A percentile compares a stretch with the other conserved stretches of the same genome.
These are phyloP conservation scores for Curvularia lunata DNA, from an alignment of 2,329 filamentous ascomycete genomes.

Conservation along the genomic window DNA sequence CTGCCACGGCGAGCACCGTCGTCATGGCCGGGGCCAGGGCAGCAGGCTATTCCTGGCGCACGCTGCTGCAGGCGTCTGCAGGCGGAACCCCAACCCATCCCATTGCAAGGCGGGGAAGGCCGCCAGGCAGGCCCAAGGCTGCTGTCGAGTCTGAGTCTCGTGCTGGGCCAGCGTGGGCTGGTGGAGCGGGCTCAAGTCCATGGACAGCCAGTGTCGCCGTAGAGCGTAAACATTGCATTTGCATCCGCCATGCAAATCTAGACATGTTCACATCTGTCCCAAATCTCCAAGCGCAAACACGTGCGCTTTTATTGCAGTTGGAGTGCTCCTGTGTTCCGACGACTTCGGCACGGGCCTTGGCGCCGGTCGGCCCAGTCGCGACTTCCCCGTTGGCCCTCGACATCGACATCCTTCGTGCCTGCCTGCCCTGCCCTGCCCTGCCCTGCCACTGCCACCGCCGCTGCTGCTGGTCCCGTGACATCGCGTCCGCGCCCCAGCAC, in stretches of 20 bases:
- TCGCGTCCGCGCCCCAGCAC: neutral
- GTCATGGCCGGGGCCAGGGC: conserved; percentile 1
- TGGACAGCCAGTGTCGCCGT: too few relatives aligned
- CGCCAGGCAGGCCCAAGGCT: neutral
- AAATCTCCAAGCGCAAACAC: too few relatives aligned
- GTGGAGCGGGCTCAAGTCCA: too few relatives aligned
- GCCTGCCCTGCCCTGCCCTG: neutral
- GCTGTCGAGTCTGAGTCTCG: conserved; percentile 2
- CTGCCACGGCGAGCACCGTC: too few relatives aligned
- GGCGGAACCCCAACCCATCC: neutral
- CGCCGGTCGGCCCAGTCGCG: neutral
- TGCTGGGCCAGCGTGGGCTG: too few relatives aligned
- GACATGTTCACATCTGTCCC: too few relatives aligned
- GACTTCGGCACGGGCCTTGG: conserved; percentile 3
- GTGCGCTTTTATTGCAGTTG: too few relatives aligned
- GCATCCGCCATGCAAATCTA: too few relatives aligned
- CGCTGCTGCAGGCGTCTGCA: conserved; percentile 9
- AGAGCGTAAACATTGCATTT: too few relatives aligned
- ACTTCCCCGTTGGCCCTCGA: neutral
- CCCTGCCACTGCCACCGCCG: neutral
- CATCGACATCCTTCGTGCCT: neutral
- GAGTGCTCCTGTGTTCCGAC: too few relatives aligned
- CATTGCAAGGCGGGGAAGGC: conserved; percentile 13
- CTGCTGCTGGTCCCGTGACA: neutral
- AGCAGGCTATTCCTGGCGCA: conserved; percentile 8